These are phyloP conservation scores for Saccharomycopsis sp. DNA, from an alignment of 805 yeast species.

Conservation along the genomic window DNA sequence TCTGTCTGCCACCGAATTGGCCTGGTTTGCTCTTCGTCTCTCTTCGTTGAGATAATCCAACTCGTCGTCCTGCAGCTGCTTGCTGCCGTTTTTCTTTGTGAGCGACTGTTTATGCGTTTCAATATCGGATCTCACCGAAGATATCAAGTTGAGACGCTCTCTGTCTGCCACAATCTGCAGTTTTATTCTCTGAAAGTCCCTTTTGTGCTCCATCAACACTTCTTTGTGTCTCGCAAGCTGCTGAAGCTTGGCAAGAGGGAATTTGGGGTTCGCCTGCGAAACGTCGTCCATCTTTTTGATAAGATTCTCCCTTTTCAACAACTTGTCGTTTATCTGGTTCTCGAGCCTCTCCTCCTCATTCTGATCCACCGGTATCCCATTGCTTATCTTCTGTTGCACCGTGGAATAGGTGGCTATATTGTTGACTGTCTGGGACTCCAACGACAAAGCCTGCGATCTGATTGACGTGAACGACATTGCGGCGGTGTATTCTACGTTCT, in stretches of 20 bases:
- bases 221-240: conserved; percentile 82
- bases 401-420: conserved; percentile 10
- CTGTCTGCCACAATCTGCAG: conserved; percentile 63
- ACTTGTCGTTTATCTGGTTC: not conserved
- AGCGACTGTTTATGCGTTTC: conserved; percentile 43
- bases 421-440: conserved; percentile 19
- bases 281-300: conserved; percentile 13
- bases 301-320: conserved; percentile 16
- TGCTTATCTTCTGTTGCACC: conserved; percentile 4
- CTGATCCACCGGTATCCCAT: conserved; percentile 3
- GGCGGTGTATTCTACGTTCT: not conserved
- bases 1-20: conserved; percentile 71
- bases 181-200: conserved; percentile 54
- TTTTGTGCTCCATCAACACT: conserved; percentile 60
- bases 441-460: conserved; percentile 16
- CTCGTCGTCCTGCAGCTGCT: conserved; percentile 31
- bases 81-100: conserved; percentile 23
- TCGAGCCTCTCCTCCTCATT: conserved; percentile 3
- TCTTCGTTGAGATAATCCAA: conserved; percentile 78
- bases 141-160: conserved; percentile 63
- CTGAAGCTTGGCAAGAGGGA: conserved; percentile 68
- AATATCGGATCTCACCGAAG: conserved; percentile 74
- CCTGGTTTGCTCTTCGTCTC: conserved; percentile 59
- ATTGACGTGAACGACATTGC: conserved; percentile 18
- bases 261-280: conserved; percentile 46